Base-by-base conservation (phyloP, 257 asterid species). In the Salvia rosmarinus region DNA sequence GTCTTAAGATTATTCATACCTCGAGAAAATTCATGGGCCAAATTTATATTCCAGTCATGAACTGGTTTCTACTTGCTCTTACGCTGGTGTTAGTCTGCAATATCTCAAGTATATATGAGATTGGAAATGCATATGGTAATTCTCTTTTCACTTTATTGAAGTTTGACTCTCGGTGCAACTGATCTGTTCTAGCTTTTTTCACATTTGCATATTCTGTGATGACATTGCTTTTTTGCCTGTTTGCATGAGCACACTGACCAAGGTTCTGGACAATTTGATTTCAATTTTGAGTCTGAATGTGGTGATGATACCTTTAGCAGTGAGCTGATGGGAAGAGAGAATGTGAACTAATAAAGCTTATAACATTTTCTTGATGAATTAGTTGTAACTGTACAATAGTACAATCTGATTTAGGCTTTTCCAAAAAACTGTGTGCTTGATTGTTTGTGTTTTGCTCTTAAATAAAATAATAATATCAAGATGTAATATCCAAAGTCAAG, bases 91-190 rank as follows among this genome's bases (percentile, higher is more conserved):
- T 95, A 54, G 95, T 92, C 77, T 88, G 96, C 85, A 82, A 89
- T 35, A 91, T 95, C 84, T 88, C 98, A 71, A 91, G 85, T 77
- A 84, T 89, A 66, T 89, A 89, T 69, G 96, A 95, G 88, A 92
- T 95, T 61, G 99, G 99, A 78, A 95, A 90, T 89, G 99, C 99
- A 76, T 95, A 95, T 72, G 99, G 99, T 95, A 88, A 86, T 74
- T 61, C 64, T 75, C 63, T 5, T 74, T 39, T 72, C 39, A 19
- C 69, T 57, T 61, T 19, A 61, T n/a, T 64, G 60, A 59, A 64
- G 65, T 66, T 65, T 56, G 35, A 37, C 37, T 50, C 9, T 20
- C 10, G 34, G 50, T 51, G 37, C 34, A 1, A 51, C 32, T 34
- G 9, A 50, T 50, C 17, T 35, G 9, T 67, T 55, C 50, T 11